Evolutionary conservation across 768 basidiomycete genomes (phyloP).

Genomic region (Pisolithus tinctorius): DNA sequence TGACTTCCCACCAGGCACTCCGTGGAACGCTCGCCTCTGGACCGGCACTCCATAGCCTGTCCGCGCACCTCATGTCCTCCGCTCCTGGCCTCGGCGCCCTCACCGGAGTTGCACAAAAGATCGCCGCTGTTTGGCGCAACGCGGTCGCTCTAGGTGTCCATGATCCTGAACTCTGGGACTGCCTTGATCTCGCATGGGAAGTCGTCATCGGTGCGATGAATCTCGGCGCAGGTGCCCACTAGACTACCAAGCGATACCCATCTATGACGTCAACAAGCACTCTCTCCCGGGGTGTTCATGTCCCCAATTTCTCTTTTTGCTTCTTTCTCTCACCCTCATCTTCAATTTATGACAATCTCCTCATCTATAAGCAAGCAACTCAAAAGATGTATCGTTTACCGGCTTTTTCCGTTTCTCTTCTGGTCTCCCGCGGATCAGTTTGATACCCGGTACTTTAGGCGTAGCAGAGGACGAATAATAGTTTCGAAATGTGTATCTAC

Average conservation of each 20-base stretch:
- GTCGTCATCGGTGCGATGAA: conserved; percentile 56
- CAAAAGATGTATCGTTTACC: conserved; percentile 24
- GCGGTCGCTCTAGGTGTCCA: conserved; percentile 61
- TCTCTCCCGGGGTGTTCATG: neutral
- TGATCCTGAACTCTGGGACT: conserved; percentile 60
- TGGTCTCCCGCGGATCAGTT: conserved; percentile 5
- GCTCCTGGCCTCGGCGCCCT: conserved; percentile 40
- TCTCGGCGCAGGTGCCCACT: conserved; percentile 36
- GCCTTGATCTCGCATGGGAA: conserved; percentile 63
- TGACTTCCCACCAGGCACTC: conserved; percentile 25
- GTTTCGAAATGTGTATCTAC: conserved; percentile 24
- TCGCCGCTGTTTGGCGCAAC: conserved; percentile 71
- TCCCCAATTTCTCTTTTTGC: neutral
- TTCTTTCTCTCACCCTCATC: conserved; percentile 20
- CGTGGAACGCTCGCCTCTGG: conserved; percentile 42
- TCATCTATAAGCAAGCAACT: conserved; percentile 8
- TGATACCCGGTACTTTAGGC: conserved; percentile 26
- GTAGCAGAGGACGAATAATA: conserved; percentile 18
- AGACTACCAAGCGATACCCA: neutral
- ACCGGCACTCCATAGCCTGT: conserved; percentile 48
- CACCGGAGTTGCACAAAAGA: conserved; percentile 38
- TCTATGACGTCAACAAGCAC: neutral
- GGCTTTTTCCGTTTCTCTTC: conserved; percentile 2
- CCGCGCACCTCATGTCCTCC: conserved; percentile 43
- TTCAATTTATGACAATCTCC: conserved; percentile 14